Evolutionary conservation across 345 rosid genomes (phyloP).

Genomic region (Conringia planisiliqua): DNA sequence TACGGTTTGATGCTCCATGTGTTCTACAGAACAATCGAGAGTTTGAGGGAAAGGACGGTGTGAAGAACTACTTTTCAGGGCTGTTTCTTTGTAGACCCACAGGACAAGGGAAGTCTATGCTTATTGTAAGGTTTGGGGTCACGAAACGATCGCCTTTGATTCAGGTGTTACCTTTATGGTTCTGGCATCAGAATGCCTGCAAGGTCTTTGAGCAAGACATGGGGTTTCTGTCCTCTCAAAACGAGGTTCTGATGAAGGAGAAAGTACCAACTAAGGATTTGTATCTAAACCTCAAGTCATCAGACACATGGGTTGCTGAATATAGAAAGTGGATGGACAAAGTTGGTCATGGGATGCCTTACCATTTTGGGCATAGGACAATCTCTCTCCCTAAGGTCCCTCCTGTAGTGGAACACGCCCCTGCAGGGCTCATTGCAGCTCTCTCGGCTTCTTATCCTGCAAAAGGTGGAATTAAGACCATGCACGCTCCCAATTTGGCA

Average conservation of each 20-base stretch:
- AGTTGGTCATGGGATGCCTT: constrained; percentile 98
- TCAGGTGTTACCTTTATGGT: constrained; percentile 70
- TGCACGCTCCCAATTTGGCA: constrained; percentile 79
- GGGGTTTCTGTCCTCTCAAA: constrained; percentile 93
- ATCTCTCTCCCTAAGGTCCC: constrained; percentile 64
- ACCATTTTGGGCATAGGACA: constrained; percentile 78
- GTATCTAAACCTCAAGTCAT: constrained; percentile 72
- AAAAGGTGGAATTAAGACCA: constrained; percentile 66
- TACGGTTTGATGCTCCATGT: constrained; percentile 79
- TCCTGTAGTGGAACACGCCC: constrained; percentile 87
- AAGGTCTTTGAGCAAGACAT: constrained; percentile 94
- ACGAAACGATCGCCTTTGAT: constrained; percentile 54
- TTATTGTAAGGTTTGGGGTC: constrained; percentile 75
- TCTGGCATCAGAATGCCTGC: constrained; percentile 75
- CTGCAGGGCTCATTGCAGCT: constrained; percentile 76
- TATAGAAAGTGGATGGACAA: constrained; percentile 98
- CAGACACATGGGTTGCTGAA: constrained; percentile 90
- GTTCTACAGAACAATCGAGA: constrained; percentile 72
- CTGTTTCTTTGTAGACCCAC: constrained; percentile 92
- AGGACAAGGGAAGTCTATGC: constrained; percentile 96
- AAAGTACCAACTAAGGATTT: constrained; percentile 78
- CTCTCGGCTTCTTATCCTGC: constrained; percentile 71
- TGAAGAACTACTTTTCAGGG: constrained; percentile 64
- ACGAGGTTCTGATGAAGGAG: constrained; percentile 73
- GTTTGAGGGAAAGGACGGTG: constrained; percentile 55